Conservation (phyloP, 257 asterid genomes). For the Nicotiana tomentosiformis region DNA sequence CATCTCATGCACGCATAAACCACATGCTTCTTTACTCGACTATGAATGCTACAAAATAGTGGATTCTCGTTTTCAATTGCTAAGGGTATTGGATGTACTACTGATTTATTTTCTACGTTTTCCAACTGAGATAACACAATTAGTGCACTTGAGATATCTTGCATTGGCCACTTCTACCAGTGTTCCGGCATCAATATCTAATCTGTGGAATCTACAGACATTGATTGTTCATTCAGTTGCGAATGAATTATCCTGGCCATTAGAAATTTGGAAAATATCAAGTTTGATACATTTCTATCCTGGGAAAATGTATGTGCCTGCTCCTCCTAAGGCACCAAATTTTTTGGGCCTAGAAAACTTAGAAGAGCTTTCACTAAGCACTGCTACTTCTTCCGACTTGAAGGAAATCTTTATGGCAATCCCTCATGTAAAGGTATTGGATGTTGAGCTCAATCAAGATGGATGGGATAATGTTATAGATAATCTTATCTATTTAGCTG, state of each 20-base stretch:
- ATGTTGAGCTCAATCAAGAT: neutral
- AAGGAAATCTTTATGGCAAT: neutral
- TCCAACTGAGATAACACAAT: neutral
- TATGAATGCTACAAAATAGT: neutral
- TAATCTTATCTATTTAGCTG: neutral
- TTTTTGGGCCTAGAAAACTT: neutral
- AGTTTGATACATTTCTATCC: neutral
- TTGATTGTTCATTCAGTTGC: neutral
- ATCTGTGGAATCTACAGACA: constrained; percentile 15
- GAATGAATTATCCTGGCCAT: neutral
- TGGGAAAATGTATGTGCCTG: neutral
- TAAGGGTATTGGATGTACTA: constrained; percentile 11
- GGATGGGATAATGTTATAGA: neutral
- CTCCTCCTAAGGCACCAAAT: neutral
- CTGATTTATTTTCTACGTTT: neutral
- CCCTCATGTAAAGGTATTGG: neutral
- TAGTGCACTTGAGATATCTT: constrained; percentile 21
- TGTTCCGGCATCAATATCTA: constrained; percentile 12
- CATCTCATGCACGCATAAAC: neutral
- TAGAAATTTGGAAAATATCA: neutral
- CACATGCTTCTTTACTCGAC: neutral
- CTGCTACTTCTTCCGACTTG: neutral
- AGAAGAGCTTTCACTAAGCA: neutral
- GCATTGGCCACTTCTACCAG: constrained; percentile 10
- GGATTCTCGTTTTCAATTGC: neutral